Evolutionary conservation across 305 asterid species (phyloP).

Genomic region (Ajuga reptans): DNA sequence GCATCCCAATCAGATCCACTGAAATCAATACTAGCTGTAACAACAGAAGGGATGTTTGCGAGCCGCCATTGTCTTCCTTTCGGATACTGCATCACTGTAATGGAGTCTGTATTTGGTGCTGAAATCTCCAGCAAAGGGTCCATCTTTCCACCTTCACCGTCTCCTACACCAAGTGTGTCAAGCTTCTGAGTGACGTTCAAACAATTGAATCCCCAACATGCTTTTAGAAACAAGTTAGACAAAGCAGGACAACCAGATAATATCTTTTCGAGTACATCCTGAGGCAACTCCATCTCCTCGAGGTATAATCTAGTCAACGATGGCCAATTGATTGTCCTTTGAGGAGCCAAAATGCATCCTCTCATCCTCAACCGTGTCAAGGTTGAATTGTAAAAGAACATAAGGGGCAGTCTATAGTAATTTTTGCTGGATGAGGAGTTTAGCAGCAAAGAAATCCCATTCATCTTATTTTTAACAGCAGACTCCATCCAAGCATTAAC

Average conservation of each 20-base stretch:
- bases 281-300: too few relatives aligned
- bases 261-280: too few relatives aligned
- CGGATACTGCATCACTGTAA: background rate
- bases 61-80: background rate
- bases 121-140: background rate
- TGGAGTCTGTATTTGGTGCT: background rate
- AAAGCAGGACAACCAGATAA: background rate
- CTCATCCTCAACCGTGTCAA: background rate
- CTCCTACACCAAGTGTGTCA: background rate
- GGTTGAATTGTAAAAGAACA: background rate
- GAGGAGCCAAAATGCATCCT: background rate
- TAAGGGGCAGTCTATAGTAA: background rate
- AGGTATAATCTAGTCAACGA: background rate
- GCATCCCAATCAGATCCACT: too few relatives aligned
- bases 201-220: background rate
- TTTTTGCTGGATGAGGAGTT: too few relatives aligned
- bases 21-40: background rate
- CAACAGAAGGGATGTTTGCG: background rate
- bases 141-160: background rate
- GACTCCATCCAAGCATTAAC: constrained; percentile 5
- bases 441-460: background rate
- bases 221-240: background rate
- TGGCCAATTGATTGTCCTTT: background rate
- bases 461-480: background rate
- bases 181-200: background rate